Base-by-base conservation (phyloP, 768 basidiomycete genomes). In the Trametopsis cervina region DNA sequence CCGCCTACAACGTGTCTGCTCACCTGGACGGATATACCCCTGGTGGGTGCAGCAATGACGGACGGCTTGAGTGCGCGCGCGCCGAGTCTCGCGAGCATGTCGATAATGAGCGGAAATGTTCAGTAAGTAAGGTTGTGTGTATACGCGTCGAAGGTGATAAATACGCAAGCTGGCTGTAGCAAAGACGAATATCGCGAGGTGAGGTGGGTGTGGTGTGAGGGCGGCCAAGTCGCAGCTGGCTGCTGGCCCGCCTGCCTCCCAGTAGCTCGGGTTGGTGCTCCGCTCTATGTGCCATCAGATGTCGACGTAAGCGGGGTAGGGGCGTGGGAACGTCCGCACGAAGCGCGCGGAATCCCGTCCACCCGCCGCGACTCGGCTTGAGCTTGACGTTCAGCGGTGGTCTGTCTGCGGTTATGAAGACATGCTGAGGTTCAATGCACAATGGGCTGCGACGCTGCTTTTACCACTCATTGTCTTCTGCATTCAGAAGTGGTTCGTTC, bases 11-110 rank as follows among this genome's bases (percentile, higher is more conserved):
- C 3, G 4, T 22, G 36, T 6, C 6, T 24, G 47, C 60, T 54
- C 51, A 66, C 65, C 65, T 66, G 59, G 35, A 66, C 61, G 25
- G 63, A 66, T 40, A 66, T 62, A 22, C 53, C 54, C 24, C 63
- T 54, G 50, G 49, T 44, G 17, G 53, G 50, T n/a, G 43, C 42
- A 41, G 54, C 44, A 23, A 53, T 15, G 25, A 15, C 46, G 26
- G 49, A 46, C n/a, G 50, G 54, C 39, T 49, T 55, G 23, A 61
- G 41, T 27, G 54, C 26, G 4, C 50, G 54, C 38, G 57, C 36
- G 38, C 49, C 55, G 40, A 58, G 47, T 48, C 53, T 52, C 25
- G 59, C 21, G 21, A 64, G 51, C 63, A 63, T 63, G 12, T 49
- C 49, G 40, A 36, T 20, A 42, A 36, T 35, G 4, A 2, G 24